These are phyloP conservation scores for Dicorynia guianensis DNA, from an alignment of 306 rosid species.

Conservation along the genomic window DNA sequence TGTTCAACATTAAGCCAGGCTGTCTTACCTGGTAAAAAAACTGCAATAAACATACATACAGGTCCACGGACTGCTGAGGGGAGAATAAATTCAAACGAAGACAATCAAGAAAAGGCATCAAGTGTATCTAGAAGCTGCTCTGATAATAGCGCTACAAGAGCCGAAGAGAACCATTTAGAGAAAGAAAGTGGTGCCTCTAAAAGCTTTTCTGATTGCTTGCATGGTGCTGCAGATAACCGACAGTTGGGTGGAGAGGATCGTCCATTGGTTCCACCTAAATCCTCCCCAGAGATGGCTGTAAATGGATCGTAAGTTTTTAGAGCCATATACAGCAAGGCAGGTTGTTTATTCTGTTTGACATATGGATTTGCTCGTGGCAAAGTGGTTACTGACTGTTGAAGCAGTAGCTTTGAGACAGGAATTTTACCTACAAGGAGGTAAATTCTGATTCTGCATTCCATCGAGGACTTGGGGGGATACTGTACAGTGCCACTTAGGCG, in stretches of 20 bases:
- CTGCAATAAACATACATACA: slow-evolving; percentile 45
- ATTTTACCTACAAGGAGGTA: slow-evolving; percentile 37
- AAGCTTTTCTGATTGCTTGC: slow-evolving; percentile 60
- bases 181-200: slow-evolving; percentile 58
- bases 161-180: slow-evolving; percentile 62
- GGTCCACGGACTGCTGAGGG: slow-evolving; percentile 50
- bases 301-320: slow-evolving; percentile 66
- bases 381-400: slow-evolving; percentile 43
- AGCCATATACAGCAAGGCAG: slow-evolving; percentile 30
- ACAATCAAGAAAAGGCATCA: slow-evolving; percentile 48
- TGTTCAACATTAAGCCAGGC: slow-evolving; percentile 80
- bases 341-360: slow-evolving; percentile 43
- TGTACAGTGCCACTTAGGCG: slow-evolving; percentile 52
- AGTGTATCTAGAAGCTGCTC: slow-evolving; percentile 49
- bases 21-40: slow-evolving; percentile 73
- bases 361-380: slow-evolving; percentile 58
- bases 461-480: slow-evolving; percentile 51
- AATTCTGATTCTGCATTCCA: slow-evolving; percentile 45
- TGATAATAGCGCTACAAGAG: slow-evolving; percentile 42
- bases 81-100: slow-evolving; percentile 51
- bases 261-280: slow-evolving; percentile 75
- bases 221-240: slow-evolving; percentile 55
- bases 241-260: slow-evolving; percentile 75
- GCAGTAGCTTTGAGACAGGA: slow-evolving; percentile 32
- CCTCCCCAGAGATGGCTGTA: slow-evolving; percentile 91